A percentile compares a stretch with the other conserved stretches of the same genome.
phyloP scores from a whole-genome alignment of 495 filamentous ascomycete species.

The Glonium stellatum region DNA sequence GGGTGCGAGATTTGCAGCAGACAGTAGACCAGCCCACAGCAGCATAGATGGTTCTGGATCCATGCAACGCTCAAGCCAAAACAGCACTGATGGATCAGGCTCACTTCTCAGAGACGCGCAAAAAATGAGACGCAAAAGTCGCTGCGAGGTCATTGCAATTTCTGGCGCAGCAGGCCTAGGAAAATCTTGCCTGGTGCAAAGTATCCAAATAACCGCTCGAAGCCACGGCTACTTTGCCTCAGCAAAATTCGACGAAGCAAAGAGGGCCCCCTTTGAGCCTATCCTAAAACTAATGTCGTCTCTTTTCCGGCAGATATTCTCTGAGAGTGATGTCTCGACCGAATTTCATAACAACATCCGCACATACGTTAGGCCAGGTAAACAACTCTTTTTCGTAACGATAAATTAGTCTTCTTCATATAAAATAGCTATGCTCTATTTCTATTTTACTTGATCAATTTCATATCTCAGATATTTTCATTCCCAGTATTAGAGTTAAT shows the following conservation, averaged over 20 bases:
- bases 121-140: conserved; percentile 58
- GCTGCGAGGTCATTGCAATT: conserved; percentile 73
- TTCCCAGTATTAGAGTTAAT: too few species aligned
- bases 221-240: conserved; percentile 72
- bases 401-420: too few species aligned
- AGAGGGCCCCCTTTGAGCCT: conserved; percentile 74
- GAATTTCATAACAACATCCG: conserved; percentile 72
- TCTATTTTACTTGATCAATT: too few species aligned
- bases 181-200: conserved; percentile 76
- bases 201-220: conserved; percentile 65
- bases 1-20: conserved; percentile 10
- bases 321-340: conserved; percentile 76
- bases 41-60: conserved; percentile 19
- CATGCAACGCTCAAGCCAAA: conserved; percentile 10
- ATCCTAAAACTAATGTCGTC: conserved; percentile 73
- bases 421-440: too few species aligned
- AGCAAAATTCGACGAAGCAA: conserved; percentile 77
- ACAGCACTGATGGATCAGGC: conserved; percentile 8
- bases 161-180: conserved; percentile 71
- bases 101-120: conserved; percentile 39
- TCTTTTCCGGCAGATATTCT: conserved; percentile 84
- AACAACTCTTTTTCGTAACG: too few species aligned
- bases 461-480: too few species aligned
- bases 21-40: conserved; percentile 11
- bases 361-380: conserved; percentile 49